phyloP scores from a whole-genome alignment of 2,329 filamentous ascomycete genomes.

The Verticillium dahliae region DNA sequence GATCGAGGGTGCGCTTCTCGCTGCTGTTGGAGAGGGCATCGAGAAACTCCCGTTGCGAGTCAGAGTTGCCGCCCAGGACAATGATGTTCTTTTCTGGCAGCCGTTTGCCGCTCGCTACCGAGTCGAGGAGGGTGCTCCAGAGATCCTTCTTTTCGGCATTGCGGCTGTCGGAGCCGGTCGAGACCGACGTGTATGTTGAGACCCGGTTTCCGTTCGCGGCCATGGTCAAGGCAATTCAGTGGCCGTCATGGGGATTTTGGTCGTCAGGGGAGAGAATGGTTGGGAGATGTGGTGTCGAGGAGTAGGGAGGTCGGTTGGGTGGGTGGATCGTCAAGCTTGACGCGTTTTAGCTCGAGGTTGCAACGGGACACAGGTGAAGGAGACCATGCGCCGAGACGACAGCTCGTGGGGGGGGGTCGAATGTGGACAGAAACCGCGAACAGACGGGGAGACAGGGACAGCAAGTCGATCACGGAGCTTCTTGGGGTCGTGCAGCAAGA shows the following conservation, averaged over 20 bases:
- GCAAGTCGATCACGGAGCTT: neutral
- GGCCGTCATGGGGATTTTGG: neutral
- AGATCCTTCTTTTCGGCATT: slow-evolving; percentile 77
- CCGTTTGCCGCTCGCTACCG: slow-evolving; percentile 81
- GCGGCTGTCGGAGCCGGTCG: slow-evolving; percentile 45
- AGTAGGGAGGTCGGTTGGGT: neutral
- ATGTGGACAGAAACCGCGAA: neutral
- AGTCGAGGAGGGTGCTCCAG: slow-evolving; percentile 90
- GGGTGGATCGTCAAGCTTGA: neutral
- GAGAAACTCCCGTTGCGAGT: slow-evolving; percentile 79
- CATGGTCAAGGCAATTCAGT: slow-evolving; percentile 26
- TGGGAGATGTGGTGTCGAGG: neutral
- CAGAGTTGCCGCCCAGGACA: slow-evolving; percentile 74
- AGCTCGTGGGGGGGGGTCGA: neutral
- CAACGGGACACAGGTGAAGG: neutral
- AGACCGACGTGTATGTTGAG: slow-evolving; percentile 53
- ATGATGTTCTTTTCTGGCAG: slow-evolving; percentile 88
- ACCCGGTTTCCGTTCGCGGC: slow-evolving; percentile 46
- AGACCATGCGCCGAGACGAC: neutral
- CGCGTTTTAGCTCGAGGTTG: neutral
- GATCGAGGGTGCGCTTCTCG: slow-evolving; percentile 45
- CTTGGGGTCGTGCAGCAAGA: neutral
- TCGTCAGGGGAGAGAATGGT: neutral
- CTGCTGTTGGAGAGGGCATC: slow-evolving; percentile 55
- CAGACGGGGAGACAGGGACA: neutral